These are phyloP conservation scores for Myxozyma lipomycoides DNA, from an alignment of 805 yeast species.

Conservation along the genomic window DNA sequence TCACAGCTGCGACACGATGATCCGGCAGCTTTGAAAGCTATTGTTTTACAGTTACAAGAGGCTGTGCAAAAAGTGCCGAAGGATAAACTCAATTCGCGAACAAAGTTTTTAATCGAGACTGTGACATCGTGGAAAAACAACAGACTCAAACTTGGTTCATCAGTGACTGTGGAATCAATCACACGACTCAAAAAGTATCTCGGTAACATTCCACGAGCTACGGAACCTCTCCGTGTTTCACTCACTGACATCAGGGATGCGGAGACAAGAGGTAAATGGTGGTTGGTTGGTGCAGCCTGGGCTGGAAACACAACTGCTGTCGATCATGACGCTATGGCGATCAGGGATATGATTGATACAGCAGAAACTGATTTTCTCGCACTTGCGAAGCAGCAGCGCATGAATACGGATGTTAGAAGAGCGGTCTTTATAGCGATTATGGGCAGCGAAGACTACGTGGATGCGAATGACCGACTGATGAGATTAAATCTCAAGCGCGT, in stretches of 20 bases:
- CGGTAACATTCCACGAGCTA: conserved; percentile 44
- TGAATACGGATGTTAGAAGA: conserved; percentile 93
- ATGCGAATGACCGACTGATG: conserved; percentile 77
- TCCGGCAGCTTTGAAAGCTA: conserved; percentile 77
- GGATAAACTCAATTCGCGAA: conserved; percentile 47
- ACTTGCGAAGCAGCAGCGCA: conserved; percentile 77
- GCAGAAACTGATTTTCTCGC: conserved; percentile 86
- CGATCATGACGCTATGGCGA: conserved; percentile 44
- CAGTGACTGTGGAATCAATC: conserved; percentile 47
- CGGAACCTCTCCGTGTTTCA: conserved; percentile 79
- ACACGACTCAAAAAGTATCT: conserved; percentile 61
- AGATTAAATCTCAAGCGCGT: conserved; percentile 71
- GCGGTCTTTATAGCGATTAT: conserved; percentile 91
- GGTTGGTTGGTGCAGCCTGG: conserved; percentile 99
- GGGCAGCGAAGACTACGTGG: conserved; percentile 91
- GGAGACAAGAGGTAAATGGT: conserved; percentile 91
- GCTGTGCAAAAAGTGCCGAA: conserved; percentile 40
- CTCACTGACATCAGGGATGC: conserved; percentile 75
- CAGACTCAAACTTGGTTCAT: conserved; percentile 49
- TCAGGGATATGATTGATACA: conserved; percentile 59
- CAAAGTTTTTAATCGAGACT: conserved; percentile 79
- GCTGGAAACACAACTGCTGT: conserved; percentile 49
- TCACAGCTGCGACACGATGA: conserved; percentile 85
- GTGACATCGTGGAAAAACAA: conserved; percentile 83
- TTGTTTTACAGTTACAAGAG: conserved; percentile 56